Evolutionary conservation across 108 stramenopile genomes (phyloP).

Genomic region (Epipyxis sp.): DNA sequence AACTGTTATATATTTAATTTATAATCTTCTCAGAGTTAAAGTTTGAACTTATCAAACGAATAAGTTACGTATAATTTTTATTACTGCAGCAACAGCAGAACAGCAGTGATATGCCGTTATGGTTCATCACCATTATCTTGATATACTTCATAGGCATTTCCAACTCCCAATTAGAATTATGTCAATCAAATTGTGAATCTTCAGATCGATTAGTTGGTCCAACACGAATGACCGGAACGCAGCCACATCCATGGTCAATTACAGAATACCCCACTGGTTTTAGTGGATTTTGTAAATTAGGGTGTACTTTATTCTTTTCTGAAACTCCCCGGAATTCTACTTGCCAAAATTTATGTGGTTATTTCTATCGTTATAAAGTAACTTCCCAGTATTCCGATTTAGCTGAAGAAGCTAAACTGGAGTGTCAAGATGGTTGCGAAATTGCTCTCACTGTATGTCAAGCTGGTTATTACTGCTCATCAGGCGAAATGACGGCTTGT

Average conservation of each 20-base stretch:
- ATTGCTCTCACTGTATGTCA: slow-evolving; percentile 62
- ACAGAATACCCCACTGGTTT: not conserved
- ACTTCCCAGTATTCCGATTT: slow-evolving; percentile 61
- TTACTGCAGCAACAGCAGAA: no score
- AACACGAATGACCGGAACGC: not conserved
- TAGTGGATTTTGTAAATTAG: slow-evolving; percentile 45
- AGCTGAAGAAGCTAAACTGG: slow-evolving; percentile 57
- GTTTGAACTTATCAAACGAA: no score
- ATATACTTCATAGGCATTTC: no score
- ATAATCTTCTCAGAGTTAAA: no score
- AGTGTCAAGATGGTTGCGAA: slow-evolving; percentile 69
- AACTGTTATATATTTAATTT: no score
- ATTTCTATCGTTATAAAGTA: slow-evolving; percentile 54
- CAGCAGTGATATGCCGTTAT: no score
- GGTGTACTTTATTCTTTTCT: slow-evolving; percentile 42
- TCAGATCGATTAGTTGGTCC: slow-evolving; percentile 24
- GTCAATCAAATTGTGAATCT: slow-evolving; percentile 28
- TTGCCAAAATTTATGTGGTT: slow-evolving; percentile 55
- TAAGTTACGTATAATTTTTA: no score
- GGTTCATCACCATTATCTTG: no score
- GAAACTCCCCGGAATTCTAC: slow-evolving; percentile 32
- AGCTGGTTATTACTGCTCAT: slow-evolving; percentile 61
- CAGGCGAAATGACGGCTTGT: slow-evolving; percentile 63
- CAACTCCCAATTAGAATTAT: not conserved
- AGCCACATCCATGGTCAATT: slow-evolving; percentile 7